Percentiles rank a stretch among this genome's conserved stretches.
phyloP scores from a whole-genome alignment of 2,329 filamentous ascomycete species.

The Plectosphaerella cucumerina region DNA sequence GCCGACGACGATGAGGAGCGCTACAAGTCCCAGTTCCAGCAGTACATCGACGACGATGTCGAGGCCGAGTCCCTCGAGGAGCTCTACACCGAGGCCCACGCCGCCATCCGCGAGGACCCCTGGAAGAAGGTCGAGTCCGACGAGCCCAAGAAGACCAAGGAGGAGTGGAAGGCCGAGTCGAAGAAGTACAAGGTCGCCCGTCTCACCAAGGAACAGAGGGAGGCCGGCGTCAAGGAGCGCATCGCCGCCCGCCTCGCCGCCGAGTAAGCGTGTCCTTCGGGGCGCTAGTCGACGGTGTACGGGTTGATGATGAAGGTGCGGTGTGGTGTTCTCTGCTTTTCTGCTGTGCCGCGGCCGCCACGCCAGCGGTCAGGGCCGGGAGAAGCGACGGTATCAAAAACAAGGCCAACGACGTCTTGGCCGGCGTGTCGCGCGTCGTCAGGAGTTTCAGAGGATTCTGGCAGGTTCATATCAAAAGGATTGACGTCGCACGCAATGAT shows the following conservation, averaged over 20 bases:
- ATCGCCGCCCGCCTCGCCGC: conserved; percentile 73
- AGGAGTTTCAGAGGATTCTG: conserved; percentile 8
- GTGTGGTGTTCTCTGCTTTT: not conserved
- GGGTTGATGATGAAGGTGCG: not conserved
- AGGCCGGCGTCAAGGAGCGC: conserved; percentile 80
- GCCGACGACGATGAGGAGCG: conserved; percentile 99
- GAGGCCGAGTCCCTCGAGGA: conserved; percentile 98
- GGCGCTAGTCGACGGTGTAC: not conserved
- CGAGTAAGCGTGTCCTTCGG: conserved; percentile 28
- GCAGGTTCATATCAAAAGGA: conserved; percentile 1
- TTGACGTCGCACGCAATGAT: not conserved
- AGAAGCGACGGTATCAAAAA: not conserved
- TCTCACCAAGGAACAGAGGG: conserved; percentile 79
- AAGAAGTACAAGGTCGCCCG: conserved; percentile 80
- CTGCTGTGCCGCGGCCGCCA: not conserved
- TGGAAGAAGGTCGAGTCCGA: conserved; percentile 83
- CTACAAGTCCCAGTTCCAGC: conserved; percentile 96
- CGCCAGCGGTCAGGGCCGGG: not conserved
- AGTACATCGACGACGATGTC: conserved; percentile 95
- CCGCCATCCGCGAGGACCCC: conserved; percentile 94
- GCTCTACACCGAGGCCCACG: conserved; percentile 90
- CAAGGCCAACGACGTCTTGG: conserved; percentile 11
- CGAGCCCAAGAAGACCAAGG: conserved; percentile 91
- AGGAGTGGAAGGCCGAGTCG: conserved; percentile 92
- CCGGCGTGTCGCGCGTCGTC: conserved; percentile 10